A percentile compares a stretch with the other conserved stretches of the same genome.
phyloP scores from a whole-genome alignment of 192 early-diverging fungal genomes.

The Entrophospora sp. region DNA sequence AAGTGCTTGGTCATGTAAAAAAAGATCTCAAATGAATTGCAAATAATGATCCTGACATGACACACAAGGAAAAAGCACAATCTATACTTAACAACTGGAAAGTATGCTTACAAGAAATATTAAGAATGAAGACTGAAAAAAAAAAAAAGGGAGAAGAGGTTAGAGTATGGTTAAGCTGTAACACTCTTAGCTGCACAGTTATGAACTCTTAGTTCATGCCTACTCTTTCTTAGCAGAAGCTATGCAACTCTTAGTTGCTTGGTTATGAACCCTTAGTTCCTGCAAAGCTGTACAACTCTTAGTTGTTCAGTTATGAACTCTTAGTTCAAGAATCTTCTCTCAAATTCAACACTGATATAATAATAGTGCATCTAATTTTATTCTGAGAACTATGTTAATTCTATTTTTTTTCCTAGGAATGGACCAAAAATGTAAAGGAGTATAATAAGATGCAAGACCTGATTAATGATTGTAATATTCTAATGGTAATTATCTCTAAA shows the following conservation, averaged over 20 bases:
- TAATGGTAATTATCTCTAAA: not conserved
- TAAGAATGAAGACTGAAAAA: no score
- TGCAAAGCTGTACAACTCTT: conserved; percentile 15
- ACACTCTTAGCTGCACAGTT: not conserved
- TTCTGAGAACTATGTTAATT: not conserved
- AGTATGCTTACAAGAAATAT: conserved; percentile 16
- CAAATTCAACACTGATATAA: not conserved
- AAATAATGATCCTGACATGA: not conserved
- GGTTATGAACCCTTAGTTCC: conserved; percentile 17
- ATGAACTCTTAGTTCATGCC: conserved; percentile 16
- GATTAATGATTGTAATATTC: not conserved
- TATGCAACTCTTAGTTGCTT: conserved; percentile 10
- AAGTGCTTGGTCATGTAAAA: not conserved
- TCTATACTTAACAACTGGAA: conserved; percentile 10
- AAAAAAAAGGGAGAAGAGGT: conserved; percentile 6
- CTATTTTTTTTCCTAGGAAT: not conserved
- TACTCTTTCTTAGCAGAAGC: conserved; percentile 19
- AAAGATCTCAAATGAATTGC: conserved; percentile 15
- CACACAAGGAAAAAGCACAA: conserved; percentile 3
- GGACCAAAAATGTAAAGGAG: not conserved
- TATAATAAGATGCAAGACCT: not conserved
- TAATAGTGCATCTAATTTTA: conserved; percentile 1
- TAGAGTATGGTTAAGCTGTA: not conserved
- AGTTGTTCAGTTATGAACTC: conserved; percentile 16
- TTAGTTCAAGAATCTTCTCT: conserved; percentile 15